These are phyloP conservation scores for Kalmusia sp. DNA, from an alignment of 2,329 filamentous ascomycete species.

Conservation along the genomic window DNA sequence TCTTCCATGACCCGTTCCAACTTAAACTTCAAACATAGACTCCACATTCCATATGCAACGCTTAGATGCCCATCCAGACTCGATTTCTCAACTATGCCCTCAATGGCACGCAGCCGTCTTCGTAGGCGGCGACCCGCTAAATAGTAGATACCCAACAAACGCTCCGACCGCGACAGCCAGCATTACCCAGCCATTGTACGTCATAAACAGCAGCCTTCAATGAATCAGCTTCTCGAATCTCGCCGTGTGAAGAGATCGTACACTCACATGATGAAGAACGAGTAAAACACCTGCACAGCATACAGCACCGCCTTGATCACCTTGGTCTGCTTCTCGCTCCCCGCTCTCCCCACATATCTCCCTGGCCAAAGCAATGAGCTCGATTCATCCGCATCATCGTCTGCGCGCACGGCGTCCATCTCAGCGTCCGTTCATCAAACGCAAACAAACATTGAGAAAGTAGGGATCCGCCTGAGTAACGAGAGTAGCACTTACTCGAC, in stretches of 20 bases:
- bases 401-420: constrained; percentile 28
- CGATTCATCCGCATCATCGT: constrained; percentile 52
- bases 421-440: constrained; percentile 31
- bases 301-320: constrained; percentile 84
- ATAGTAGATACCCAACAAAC: constrained; percentile 85
- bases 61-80: not conserved
- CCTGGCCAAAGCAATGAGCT: constrained; percentile 80
- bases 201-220: constrained; percentile 96
- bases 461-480: too few species aligned
- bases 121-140: constrained; percentile 72
- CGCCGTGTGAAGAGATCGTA: not conserved
- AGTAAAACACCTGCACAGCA: constrained; percentile 95
- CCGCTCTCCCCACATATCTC: constrained; percentile 62
- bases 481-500: constrained; percentile 48
- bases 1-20: too few species aligned
- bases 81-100: constrained; percentile 1
- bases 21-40: too few species aligned
- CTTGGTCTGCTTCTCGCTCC: constrained; percentile 71
- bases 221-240: constrained; percentile 18
- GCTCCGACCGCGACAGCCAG: constrained; percentile 86
- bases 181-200: constrained; percentile 99
- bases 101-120: constrained; percentile 94
- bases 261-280: constrained; percentile 98
- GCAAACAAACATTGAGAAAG: not conserved
- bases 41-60: too few species aligned